Conservation (phyloP, 2,329 filamentous ascomycete species). For the Alternaria hordeiaustralica region DNA sequence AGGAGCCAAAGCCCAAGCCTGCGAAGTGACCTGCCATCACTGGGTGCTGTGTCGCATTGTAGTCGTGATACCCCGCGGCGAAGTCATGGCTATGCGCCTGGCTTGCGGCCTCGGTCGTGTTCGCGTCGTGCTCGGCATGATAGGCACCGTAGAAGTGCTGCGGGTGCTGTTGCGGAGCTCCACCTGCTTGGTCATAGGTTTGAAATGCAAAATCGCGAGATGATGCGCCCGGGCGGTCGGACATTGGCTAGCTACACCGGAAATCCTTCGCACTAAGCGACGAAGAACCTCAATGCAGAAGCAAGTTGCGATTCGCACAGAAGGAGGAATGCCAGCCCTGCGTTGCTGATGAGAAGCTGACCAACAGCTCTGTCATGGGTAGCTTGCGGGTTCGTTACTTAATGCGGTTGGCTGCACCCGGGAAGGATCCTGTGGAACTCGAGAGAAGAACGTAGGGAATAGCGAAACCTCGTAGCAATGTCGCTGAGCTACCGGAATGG, state of each 20-base stretch:
- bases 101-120: conserved; percentile 24
- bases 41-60: conserved; percentile 24
- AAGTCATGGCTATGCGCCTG: conserved; percentile 25
- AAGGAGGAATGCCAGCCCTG: background rate
- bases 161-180: conserved; percentile 24
- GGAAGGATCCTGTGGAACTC: background rate
- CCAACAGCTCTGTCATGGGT: conserved; percentile 9
- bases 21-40: conserved; percentile 25
- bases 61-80: conserved; percentile 27
- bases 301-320: background rate
- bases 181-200: conserved; percentile 43
- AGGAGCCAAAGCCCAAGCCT: conserved; percentile 29
- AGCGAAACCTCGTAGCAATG: background rate
- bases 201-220: conserved; percentile 41
- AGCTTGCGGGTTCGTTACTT: background rate
- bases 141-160: conserved; percentile 30
- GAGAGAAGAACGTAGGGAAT: background rate
- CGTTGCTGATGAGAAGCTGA: conserved; percentile 11
- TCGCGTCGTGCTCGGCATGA: conserved; percentile 35
- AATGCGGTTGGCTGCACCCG: background rate
- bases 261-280: conserved; percentile 20
- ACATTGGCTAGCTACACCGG: conserved; percentile 35
- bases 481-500: background rate
- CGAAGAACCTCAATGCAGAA: conserved; percentile 1
- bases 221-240: conserved; percentile 30